Base-by-base conservation (phyloP, 2,329 filamentous ascomycete genomes). In the Epichloe glyceriae region DNA sequence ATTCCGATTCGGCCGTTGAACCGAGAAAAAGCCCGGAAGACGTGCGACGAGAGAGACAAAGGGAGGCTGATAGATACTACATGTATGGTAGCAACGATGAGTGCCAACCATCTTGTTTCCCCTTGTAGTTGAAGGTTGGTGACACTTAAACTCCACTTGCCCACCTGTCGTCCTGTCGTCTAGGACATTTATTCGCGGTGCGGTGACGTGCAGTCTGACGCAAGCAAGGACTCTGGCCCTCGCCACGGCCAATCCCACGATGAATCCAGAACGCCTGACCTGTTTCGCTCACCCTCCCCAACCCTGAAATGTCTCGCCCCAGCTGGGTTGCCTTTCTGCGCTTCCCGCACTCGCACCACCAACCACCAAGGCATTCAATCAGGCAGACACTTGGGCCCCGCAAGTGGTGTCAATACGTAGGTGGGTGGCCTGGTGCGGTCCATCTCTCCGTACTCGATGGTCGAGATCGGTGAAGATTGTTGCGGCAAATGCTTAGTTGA, bases 171-270 rank as follows among this genome's bases (percentile, higher is more conserved):
- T n/a, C n/a, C n/a, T 22, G 22, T 22, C 22, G 22, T 22, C 22
- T 6, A 37, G 20, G 30, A 14, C 19, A 41, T 17, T 10, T 42
- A 33, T 38, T 42, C 37, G 44, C 33, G 38, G 33, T 37, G 47
- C 50, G 19, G 50, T 52, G 47, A 46, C 47, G 35, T 49, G 46
- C 50, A 52, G 50, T 49, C 26, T 49, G 50, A 19, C 46, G 42
- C 46, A 41, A 35, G 33, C 46, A 20, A 22, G 35, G 37, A 35
- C 50, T 41, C 20, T 49, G 47, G 26, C 8, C 11, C 10, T 39
- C 26, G 46, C 26, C n/a, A 48, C 19, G 30, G 37, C 42, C 50
- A 52, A 51, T 48, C 45, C 50, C 50, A 45, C 46, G 19, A 39
- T 44, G 17, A 41, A 41, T 26, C 15, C 30, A 38, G 26, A 49